Conservation (phyloP, 306 rosid species). For the Acacia crassicarpa region DNA sequence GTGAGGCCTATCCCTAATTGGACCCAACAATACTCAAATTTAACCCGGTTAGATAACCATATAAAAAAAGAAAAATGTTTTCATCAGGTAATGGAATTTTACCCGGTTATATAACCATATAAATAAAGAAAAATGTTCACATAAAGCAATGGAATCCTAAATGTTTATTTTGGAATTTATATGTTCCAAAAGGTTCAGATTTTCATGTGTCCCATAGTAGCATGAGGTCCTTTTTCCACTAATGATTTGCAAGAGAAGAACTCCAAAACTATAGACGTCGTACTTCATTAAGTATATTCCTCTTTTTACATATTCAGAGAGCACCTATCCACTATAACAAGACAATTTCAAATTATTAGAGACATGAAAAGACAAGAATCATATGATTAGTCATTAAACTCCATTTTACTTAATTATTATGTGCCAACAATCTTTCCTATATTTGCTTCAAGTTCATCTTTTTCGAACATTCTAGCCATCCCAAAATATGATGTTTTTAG, state of each 20-base stretch:
- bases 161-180: constrained; percentile 34
- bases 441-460: constrained; percentile 66
- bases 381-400: neutral
- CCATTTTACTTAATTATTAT: constrained; percentile 48
- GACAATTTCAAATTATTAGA: constrained; percentile 10
- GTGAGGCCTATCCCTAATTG: no score
- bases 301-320: constrained; percentile 57
- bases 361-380: neutral
- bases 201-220: constrained; percentile 45
- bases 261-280: constrained; percentile 47
- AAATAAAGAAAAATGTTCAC: no score
- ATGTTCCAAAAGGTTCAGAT: constrained; percentile 53
- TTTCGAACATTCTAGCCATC: constrained; percentile 48
- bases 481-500: neutral
- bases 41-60: no score
- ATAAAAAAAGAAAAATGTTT: no score
- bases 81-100: no score
- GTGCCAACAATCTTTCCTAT: constrained; percentile 62
- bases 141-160: neutral
- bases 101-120: no score
- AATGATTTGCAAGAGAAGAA: constrained; percentile 66
- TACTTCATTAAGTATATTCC: constrained; percentile 62
- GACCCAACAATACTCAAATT: no score
- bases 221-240: constrained; percentile 53
- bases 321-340: constrained; percentile 56